Evolutionary conservation across 192 early-diverging fungal species (phyloP), one percentile per base, ranked within the genome.

Genomic region (Gaertneriomyces sp.): DNA sequence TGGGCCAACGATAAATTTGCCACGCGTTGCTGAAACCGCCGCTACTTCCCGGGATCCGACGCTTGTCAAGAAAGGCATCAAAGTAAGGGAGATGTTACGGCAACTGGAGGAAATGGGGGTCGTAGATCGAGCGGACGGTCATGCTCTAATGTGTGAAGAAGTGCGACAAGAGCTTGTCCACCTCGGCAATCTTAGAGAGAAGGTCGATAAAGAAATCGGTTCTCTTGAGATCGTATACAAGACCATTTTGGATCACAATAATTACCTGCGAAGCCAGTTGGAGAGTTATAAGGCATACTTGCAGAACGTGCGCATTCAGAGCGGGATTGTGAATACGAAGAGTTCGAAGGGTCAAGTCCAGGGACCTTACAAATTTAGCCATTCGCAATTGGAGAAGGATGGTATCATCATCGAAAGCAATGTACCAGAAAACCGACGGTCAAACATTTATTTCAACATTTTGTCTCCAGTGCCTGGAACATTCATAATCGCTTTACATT

Each of bases 261-360:
- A 93, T 63, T 97, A 94, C 58, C 74, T 94, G 47, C 71, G 86
- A 47, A 82, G 86, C 49, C 95, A 97, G 80, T 77, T 97, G 50
- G 95, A 97, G 62, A 87, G 84, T 20, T 97, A 97, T 80, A 94
- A 94, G 79, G 91, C 91, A 6, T 97, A 97, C 57, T 72, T 97
- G 42, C 88, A 93, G 69, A 97, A 97, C 60, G 95, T 97, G 49
- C 88, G 95, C 44, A 87, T 88, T 60, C 87, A 95, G 75, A 85
- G 82, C 69, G 87, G 72, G 2, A 16, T 63, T 6, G 60, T 53
- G 12, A 60, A 39, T n/a, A 25, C 68, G 16, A 72, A 78, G 53
- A 45, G 43, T 11, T 40, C 46, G 6, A 65, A 74, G 42, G 52
- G 72, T 12, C 75, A 85, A 61, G 74, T 78, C 12, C 81, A 85